phyloP scores from a whole-genome alignment of 2,329 filamentous ascomycete species.

The Fusarium chlamydosporum region DNA sequence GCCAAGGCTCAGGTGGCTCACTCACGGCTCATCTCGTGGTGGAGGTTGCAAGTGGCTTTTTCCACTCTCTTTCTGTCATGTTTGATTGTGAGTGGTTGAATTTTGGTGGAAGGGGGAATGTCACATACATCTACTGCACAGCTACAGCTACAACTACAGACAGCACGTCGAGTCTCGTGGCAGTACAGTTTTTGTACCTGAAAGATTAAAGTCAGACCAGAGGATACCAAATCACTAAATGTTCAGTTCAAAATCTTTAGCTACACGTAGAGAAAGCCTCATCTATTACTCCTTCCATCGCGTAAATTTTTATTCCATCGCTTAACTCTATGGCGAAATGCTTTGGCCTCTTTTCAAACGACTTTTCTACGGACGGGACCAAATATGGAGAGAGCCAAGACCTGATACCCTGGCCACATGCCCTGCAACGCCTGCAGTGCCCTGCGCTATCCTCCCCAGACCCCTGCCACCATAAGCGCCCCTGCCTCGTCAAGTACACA shows the following conservation, averaged over 20 bases:
- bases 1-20: conserved; percentile 41
- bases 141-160: too few relatives aligned
- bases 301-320: conserved; percentile 13
- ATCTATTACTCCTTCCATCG: background rate
- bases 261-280: background rate
- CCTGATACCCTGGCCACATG: conserved; percentile 24
- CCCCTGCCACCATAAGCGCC: conserved; percentile 39
- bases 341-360: conserved; percentile 36
- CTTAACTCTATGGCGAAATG: conserved; percentile 20
- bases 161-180: conserved; percentile 7
- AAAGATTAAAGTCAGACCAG: background rate
- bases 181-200: background rate
- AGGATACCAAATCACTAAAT: too few relatives aligned
- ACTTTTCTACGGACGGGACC: conserved; percentile 22
- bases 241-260: conserved; percentile 15
- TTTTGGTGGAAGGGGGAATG: background rate
- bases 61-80: background rate
- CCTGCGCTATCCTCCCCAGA: conserved; percentile 16
- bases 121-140: background rate
- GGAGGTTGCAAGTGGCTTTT: conserved; percentile 17
- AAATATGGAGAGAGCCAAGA: conserved; percentile 20
- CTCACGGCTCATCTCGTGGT: conserved; percentile 24
- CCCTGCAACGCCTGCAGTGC: conserved; percentile 20
- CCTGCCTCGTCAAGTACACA: conserved; percentile 42
- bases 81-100: conserved; percentile 7